Base-by-base conservation (phyloP, 352 stramenopile genomes). In the Plasmopara viticola region DNA sequence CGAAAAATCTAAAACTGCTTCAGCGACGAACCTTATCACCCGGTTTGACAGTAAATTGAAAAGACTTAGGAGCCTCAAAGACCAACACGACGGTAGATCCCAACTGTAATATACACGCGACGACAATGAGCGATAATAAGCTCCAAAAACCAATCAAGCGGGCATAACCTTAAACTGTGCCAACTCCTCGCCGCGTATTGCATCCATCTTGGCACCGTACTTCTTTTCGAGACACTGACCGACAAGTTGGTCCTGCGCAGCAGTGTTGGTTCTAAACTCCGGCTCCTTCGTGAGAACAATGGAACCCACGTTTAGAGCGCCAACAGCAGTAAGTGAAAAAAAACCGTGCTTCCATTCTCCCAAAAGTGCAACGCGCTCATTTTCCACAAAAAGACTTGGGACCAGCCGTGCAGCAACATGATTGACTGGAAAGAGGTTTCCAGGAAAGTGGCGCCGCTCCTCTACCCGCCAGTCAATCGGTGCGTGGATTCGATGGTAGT, bases 401-500 rank as follows among this genome's bases (percentile, higher is more conserved):
- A 94, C 81, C 20, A 86, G 56, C 0, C 63, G 62, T 28, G 70
- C 80, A 17, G 80, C 82, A 35, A 63, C 68, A 35, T 69, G 68
- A 64, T 90, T 89, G 14, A 94, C 82, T 9, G 84, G 83, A 48
- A 90, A 89, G 25, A 94, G 67, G 38, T 88, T 84, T 20, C 84
- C 84, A 6, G 84, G 79, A 53, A 94, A 94, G 42, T 94, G 82
- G 9, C 82, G 77, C 39, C 82, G 74, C 62, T 93, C 72, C 2
- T 70, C 53, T 25, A 94, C 72, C 20, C 57, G 62, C 82, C 82
- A 94, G 61, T 92, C 73, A 34, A 84, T 73, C 2, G 84, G 79
- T 17, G 80, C 81, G 56, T 94, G 82, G 56, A 94, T 90, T 57
- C 82, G 84, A 52, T 94, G 84, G 69, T 94, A 94, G 52, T 94